phyloP scores from a whole-genome alignment of 1,284 basidiomycete species.

The Cutaneotrichosporon sp. region DNA sequence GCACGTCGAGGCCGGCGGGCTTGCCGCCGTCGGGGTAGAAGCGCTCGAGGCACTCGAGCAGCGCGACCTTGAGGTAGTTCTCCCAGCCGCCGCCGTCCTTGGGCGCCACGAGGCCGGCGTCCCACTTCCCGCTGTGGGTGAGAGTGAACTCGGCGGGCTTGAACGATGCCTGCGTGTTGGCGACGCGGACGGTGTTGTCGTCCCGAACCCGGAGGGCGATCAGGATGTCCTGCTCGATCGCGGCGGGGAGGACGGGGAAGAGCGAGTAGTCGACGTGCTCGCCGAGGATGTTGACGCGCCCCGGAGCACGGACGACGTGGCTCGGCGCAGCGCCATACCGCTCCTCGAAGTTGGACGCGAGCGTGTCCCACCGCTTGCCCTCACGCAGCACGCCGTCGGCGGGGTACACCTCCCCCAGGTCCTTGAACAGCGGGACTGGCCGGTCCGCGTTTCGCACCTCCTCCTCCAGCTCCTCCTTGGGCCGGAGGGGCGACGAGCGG shows the following conservation, averaged over 20 bases:
- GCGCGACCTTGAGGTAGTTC: constrained; percentile 73
- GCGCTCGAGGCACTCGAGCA: constrained; percentile 34
- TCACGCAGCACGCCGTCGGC: constrained; percentile 24
- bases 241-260: constrained; percentile 69
- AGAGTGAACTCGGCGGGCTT: constrained; percentile 62
- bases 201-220: constrained; percentile 64
- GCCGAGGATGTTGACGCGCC: constrained; percentile 75
- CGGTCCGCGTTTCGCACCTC: constrained; percentile 57
- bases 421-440: constrained; percentile 66
- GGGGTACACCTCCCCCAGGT: constrained; percentile 64
- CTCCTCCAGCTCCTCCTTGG: too few relatives aligned
- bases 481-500: not conserved
- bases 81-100: constrained; percentile 73
- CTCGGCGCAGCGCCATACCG: constrained; percentile 68
- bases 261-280: constrained; percentile 81
- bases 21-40: constrained; percentile 51
- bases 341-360: constrained; percentile 64
- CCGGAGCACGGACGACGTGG: constrained; percentile 77
- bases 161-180: constrained; percentile 61
- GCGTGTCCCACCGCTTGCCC: constrained; percentile 63
- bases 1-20: constrained; percentile 66
- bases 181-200: constrained; percentile 49
- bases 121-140: constrained; percentile 64
- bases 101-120: constrained; percentile 65
- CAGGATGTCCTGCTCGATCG: constrained; percentile 80